These are phyloP conservation scores for Emmonsia crescens DNA, from an alignment of 2,329 filamentous ascomycete genomes.

Conservation along the genomic window DNA sequence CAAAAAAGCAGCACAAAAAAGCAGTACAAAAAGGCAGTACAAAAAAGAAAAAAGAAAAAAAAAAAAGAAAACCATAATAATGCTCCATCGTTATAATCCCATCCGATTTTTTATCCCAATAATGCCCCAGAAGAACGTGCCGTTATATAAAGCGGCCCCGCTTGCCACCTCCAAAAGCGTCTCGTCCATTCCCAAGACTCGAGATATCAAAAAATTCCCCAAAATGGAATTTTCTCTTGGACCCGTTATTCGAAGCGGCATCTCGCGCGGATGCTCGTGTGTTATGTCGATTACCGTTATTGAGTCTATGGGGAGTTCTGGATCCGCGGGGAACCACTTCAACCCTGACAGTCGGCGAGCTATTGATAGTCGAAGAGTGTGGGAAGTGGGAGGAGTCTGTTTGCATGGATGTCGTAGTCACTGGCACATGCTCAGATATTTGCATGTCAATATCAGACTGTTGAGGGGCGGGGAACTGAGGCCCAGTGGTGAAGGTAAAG, in stretches of 20 bases:
- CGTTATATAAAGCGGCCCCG: conserved; percentile 35
- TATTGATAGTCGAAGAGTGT: conserved; percentile 14
- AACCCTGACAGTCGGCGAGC: conserved; percentile 29
- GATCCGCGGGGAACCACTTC: conserved; percentile 34
- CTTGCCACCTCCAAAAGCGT: conserved; percentile 37
- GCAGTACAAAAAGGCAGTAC: neutral
- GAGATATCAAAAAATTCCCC: conserved; percentile 42
- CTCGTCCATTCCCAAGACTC: conserved; percentile 32
- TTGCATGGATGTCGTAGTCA: conserved; percentile 13
- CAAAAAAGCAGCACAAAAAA: neutral
- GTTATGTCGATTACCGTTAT: conserved; percentile 27
- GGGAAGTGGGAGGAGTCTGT: conserved; percentile 21
- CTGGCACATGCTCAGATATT: conserved; percentile 21
- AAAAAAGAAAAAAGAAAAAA: conserved; percentile 16
- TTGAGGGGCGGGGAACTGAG: conserved; percentile 25
- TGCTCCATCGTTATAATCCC: neutral
- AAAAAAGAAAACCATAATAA: conserved; percentile 7
- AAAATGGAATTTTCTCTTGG: conserved; percentile 38
- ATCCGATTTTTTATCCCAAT: neutral
- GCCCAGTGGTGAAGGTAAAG: conserved; percentile 36
- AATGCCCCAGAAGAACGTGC: neutral
- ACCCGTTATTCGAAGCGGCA: conserved; percentile 30
- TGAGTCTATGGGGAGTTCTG: conserved; percentile 30
- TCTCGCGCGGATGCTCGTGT: conserved; percentile 29
- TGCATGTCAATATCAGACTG: conserved; percentile 37